These are phyloP conservation scores for Myochromella boudieri DNA, from an alignment of 768 basidiomycete genomes.

Conservation along the genomic window DNA sequence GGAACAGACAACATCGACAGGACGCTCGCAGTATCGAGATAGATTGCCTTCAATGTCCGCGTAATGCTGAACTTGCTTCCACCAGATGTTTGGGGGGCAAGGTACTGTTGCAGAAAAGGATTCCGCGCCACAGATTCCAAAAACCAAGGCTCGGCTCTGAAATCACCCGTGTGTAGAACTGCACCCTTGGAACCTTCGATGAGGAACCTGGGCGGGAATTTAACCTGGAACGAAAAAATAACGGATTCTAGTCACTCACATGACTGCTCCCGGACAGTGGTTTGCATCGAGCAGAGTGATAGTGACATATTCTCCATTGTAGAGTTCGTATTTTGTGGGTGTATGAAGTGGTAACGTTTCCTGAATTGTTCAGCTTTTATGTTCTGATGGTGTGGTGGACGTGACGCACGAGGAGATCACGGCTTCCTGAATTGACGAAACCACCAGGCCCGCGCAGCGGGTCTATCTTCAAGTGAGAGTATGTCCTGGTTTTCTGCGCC, in stretches of 20 bases:
- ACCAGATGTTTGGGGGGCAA: slow-evolving; percentile 33
- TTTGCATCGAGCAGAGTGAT: slow-evolving; percentile 89
- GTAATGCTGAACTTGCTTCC: slow-evolving; percentile 16
- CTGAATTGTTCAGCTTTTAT: slow-evolving; percentile 31
- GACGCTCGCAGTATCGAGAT: slow-evolving; percentile 80
- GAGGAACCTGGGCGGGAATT: slow-evolving; percentile 61
- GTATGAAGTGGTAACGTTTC: slow-evolving; percentile 58
- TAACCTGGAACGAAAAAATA: neutral
- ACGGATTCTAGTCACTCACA: no score
- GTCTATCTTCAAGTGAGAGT: slow-evolving; percentile 63
- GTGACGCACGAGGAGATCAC: slow-evolving; percentile 65
- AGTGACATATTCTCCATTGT: slow-evolving; percentile 54
- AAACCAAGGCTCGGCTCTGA: slow-evolving; percentile 85
- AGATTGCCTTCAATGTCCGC: slow-evolving; percentile 70
- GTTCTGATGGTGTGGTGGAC: neutral
- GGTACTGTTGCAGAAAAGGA: slow-evolving; percentile 70
- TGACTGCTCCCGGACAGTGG: slow-evolving; percentile 92
- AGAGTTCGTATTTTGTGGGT: slow-evolving; percentile 63
- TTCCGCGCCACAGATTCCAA: slow-evolving; percentile 67
- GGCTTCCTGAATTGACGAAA: slow-evolving; percentile 44
- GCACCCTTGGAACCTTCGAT: slow-evolving; percentile 70
- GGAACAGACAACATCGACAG: slow-evolving; percentile 51
- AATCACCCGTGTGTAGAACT: slow-evolving; percentile 90
- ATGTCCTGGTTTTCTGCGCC: slow-evolving; percentile 57
- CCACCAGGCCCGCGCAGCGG: slow-evolving; percentile 49